Evolutionary conservation across 768 basidiomycete genomes (phyloP), one percentile per base, ranked within the genome.

Genomic region (Holtermanniella nyarrowii): DNA sequence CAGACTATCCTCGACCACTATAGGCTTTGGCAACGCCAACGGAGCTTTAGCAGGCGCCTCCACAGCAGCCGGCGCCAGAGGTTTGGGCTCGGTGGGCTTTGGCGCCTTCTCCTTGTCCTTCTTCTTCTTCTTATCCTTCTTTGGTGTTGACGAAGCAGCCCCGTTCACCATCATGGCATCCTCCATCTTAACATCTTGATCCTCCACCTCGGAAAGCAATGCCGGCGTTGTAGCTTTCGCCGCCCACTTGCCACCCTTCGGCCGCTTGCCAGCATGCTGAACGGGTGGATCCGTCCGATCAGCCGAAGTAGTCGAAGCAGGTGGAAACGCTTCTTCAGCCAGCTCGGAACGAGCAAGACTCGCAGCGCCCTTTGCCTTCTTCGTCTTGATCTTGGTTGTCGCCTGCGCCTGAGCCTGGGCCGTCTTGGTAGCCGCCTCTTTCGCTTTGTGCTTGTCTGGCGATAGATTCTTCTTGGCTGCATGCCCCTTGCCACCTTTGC

Each of bases 341-440:
- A 31, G 42, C 18, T 37, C 42, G 27, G 48, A 13, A 25, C 40
- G 46, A 18, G 47, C 54, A 46, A 46, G 23, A 20, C 49, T 55
- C 11, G 40, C 44, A n/a, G 54, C 49, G 41, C 49, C 47, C 46
- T 61, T 62, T 43, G 57, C 54, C 49, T 61, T 63, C 46, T 54
- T 56, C 44, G 18, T 45, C 25, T 27, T 48, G 26, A 50, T 51
- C 43, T 53, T 60, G 20, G 42, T 43, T 27, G 55, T 55, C 49
- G 75, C 69, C 71, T 85, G 85, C 78, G 85, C 85, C 63, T 82
- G 80, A 69, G 84, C 85, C 79, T 82, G 84, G 10, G 77, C 73
- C 62, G 74, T 77, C 43, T 50, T 52, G 37, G 21, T 27, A 5
- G 47, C 47, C 10, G 47, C 27, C 13, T 76, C 45, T 62, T 67